Evolutionary conservation across 129 eudicot species (phyloP).

Genomic region (Flaveria trinervia): DNA sequence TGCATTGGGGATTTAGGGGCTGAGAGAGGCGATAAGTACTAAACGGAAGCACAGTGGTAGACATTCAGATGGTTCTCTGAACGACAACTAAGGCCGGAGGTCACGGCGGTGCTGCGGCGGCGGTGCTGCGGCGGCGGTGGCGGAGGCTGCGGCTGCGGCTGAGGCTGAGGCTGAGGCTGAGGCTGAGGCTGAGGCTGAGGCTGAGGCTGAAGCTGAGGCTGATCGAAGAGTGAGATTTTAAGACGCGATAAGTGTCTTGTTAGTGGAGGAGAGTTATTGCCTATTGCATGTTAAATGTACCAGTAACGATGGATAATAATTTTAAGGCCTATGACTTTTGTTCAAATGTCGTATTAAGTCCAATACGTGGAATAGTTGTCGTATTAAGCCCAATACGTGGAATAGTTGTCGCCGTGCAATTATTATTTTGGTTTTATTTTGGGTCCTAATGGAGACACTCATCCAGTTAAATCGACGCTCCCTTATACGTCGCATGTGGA

Average conservation of each 20-base stretch:
- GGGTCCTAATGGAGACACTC: no score
- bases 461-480: no score
- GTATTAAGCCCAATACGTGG: neutral
- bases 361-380: no score
- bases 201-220: conserved; percentile 18
- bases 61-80: conserved; percentile 18
- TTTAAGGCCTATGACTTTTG: no score
- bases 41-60: conserved; percentile 40
- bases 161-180: conserved; percentile 20
- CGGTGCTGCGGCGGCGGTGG: conserved; percentile 13
- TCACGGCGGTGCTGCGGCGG: conserved; percentile 26
- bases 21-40: conserved; percentile 33
- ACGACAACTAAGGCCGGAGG: neutral
- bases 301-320: no score
- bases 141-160: neutral
- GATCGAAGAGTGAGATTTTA: conserved; percentile 13
- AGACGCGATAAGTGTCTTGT: neutral
- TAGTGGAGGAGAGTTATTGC: neutral
- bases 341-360: neutral
- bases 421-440: no score
- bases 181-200: conserved; percentile 2
- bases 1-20: conserved; percentile 36
- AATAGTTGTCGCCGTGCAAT: no score
- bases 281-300: conserved; percentile 1
- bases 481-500: no score